phyloP scores from a whole-genome alignment of 2,329 filamentous ascomycete genomes.

The Cadophora luteo-olivacea region DNA sequence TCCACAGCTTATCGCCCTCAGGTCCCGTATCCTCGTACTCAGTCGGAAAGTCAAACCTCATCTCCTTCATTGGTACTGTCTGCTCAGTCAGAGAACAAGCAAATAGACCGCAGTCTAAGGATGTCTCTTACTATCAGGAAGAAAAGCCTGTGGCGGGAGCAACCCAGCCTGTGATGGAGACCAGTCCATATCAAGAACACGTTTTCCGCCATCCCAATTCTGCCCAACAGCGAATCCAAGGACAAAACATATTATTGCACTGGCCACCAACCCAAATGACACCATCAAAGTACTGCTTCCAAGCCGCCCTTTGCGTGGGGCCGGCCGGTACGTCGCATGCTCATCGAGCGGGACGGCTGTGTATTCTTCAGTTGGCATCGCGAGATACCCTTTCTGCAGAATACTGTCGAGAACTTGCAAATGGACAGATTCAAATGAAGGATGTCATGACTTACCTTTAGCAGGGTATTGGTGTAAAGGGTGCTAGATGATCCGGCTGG shows the following conservation, averaged over 20 bases:
- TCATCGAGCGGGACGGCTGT: constrained; percentile 31
- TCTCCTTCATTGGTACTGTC: constrained; percentile 35
- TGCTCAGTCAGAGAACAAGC: not conserved
- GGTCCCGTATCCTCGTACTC: constrained; percentile 36
- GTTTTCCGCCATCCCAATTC: constrained; percentile 24
- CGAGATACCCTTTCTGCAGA: not conserved
- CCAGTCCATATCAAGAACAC: not conserved
- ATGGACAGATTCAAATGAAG: not conserved
- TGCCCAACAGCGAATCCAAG: constrained; percentile 32
- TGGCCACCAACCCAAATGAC: constrained; percentile 17
- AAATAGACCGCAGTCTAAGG: too few species aligned
- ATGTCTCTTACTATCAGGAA: constrained; percentile 32
- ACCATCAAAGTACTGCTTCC: not conserved
- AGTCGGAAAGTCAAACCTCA: constrained; percentile 40
- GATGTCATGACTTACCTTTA: constrained; percentile 1
- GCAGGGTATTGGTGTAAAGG: not conserved
- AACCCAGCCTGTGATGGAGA: constrained; percentile 22
- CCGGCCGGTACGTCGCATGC: not conserved
- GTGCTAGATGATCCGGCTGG: not conserved
- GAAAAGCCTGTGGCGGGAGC: constrained; percentile 29
- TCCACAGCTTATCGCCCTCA: constrained; percentile 39
- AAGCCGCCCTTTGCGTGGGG: not conserved
- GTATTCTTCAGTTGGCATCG: constrained; percentile 24
- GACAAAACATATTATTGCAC: constrained; percentile 22
- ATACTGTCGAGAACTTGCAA: not conserved